Evolutionary conservation across 2,329 filamentous ascomycete genomes (phyloP).

Genomic region (Paraphoma chrysanthemicola): DNA sequence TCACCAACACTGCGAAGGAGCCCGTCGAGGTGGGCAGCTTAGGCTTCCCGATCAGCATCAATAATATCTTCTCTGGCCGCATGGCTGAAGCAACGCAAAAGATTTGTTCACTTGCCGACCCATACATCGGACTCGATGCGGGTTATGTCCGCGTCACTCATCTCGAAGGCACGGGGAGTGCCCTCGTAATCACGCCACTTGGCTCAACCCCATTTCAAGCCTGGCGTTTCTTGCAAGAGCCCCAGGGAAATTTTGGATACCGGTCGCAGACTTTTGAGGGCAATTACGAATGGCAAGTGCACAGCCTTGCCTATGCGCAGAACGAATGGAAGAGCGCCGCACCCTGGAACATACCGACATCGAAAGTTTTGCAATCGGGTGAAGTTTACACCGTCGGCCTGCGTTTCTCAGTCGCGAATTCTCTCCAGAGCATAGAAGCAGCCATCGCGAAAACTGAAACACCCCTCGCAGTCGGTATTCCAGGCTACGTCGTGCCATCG

Average conservation of each 20-base stretch:
- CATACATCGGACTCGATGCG: conserved; percentile 66
- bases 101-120: conserved; percentile 64
- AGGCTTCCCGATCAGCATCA: conserved; percentile 67
- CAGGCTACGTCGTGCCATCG: conserved; percentile 61
- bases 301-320: conserved; percentile 62
- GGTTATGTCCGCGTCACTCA: conserved; percentile 64
- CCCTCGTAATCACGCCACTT: conserved; percentile 63
- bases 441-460: conserved; percentile 53
- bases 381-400: conserved; percentile 59
- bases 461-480: conserved; percentile 61
- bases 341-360: conserved; percentile 65
- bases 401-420: conserved; percentile 57
- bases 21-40: conserved; percentile 63
- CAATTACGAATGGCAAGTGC: conserved; percentile 66
- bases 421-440: conserved; percentile 58
- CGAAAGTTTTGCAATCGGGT: conserved; percentile 54
- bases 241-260: conserved; percentile 34
- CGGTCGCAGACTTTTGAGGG: conserved; percentile 65
- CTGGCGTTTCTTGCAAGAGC: conserved; percentile 61
- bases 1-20: conserved; percentile 53
- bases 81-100: conserved; percentile 57
- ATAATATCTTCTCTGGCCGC: conserved; percentile 66
- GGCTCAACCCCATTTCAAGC: conserved; percentile 61
- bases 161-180: conserved; percentile 60
- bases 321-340: conserved; percentile 59